These are phyloP conservation scores for Acrocalymma vagum DNA, from an alignment of 2,329 filamentous ascomycete genomes.

Conservation along the genomic window DNA sequence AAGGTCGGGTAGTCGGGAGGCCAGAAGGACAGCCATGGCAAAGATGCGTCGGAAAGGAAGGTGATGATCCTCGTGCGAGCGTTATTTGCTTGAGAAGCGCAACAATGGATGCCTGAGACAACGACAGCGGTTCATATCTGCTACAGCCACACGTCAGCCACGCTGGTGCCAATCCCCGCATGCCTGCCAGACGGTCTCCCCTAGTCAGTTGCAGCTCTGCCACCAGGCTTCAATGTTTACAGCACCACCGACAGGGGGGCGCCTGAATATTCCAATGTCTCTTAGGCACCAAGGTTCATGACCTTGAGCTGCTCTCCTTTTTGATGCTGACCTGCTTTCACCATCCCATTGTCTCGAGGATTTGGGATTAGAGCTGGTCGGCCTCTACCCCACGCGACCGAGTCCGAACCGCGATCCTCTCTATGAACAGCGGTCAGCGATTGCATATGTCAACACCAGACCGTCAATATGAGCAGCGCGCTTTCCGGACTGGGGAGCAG, in stretches of 20 bases:
- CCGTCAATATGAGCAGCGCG: constrained; percentile 31
- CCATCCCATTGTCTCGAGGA: background rate
- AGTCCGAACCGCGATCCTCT: background rate
- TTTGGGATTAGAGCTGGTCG: background rate
- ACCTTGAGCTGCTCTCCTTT: constrained; percentile 24
- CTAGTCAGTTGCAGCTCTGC: too few relatives aligned
- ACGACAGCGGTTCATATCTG: too few relatives aligned
- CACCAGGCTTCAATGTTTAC: constrained; percentile 35
- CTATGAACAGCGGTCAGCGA: constrained; percentile 4
- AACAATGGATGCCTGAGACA: too few relatives aligned
- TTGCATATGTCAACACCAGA: too few relatives aligned
- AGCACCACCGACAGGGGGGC: constrained; percentile 20
- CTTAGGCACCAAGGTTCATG: constrained; percentile 39
- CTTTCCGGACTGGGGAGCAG: constrained; percentile 35
- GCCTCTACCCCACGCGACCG: constrained; percentile 20
- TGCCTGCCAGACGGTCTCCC: too few relatives aligned
- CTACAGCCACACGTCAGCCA: too few relatives aligned
- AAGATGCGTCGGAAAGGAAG: too few relatives aligned
- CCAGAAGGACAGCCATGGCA: too few relatives aligned
- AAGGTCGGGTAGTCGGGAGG: too few relatives aligned
- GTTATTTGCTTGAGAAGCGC: too few relatives aligned
- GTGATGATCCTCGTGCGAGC: too few relatives aligned
- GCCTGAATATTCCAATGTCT: constrained; percentile 37
- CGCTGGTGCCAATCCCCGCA: too few relatives aligned
- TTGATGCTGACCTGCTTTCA: constrained; percentile 20